Base-by-base conservation (phyloP, 345 rosid species). In the Linum trigynum region DNA sequence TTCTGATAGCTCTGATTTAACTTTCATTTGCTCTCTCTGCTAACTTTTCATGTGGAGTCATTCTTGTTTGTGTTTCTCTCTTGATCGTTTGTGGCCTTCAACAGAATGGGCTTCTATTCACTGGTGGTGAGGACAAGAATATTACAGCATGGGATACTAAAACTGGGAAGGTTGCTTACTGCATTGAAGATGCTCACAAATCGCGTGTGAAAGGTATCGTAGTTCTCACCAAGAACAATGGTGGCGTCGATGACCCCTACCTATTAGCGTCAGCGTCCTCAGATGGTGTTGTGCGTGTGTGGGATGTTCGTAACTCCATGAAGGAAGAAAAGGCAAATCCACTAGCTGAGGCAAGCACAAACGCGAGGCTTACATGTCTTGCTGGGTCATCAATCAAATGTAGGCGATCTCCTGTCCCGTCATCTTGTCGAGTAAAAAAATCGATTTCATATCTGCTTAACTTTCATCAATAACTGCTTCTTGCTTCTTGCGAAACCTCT, bases 321-420 rank as follows among this genome's bases (percentile, higher is more conserved):
- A 84, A 81, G 71, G 96, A 84, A 23, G 32, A 23, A 67, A 87
- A 83, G 69, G 76, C 92, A 16, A 75, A 70, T 66, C 87, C 95
- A 5, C 76, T 94, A 71, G 95, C 97, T 1, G 97, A 94, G 83
- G 79, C 82, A 35, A 77, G 81, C 67, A 87, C 95, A 2, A 88
- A 87, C 72, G 85, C 97, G 45, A 88, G 99, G 79, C 81, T 91
- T 66, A 88, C 99, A 53, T 91, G 96, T 79, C 92, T 94, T 71
- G 95, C 96, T 5, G 97, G 77, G 69, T 74, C 74, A 11, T 69
- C 74, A 66, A 64, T 66, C 37, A 69, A 56, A 66, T 70, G 78
- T 74, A 56, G 69, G 78, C 1, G 53, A 6, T 9, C 53, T 9
- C 14, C 11, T 48, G 2, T 3, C 14, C 14, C 53, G 9, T 1